A percentile compares a stretch with the other conserved stretches of the same genome.
Evolutionary conservation across 129 eudicot species (phyloP).

Genomic region (Chrysanthemum makinoi): DNA sequence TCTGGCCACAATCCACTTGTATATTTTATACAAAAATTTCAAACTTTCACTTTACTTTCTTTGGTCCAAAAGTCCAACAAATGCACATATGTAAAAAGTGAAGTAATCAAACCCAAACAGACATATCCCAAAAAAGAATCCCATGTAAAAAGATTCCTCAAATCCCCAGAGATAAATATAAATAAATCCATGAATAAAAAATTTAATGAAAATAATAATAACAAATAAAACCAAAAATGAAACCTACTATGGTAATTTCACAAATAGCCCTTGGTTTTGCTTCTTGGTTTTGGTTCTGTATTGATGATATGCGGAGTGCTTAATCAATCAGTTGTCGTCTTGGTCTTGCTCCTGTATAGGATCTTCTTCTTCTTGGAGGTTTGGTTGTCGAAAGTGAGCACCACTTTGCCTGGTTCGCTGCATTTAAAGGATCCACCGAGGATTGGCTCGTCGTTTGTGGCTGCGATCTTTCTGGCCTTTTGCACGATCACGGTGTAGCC

Average conservation of each 20-base stretch:
- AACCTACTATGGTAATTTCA: conserved; percentile 26
- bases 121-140: conserved; percentile 41
- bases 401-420: conserved; percentile 76
- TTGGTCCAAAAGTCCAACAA: conserved; percentile 40
- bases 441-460: conserved; percentile 53
- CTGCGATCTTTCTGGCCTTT: conserved; percentile 62
- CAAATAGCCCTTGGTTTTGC: conserved; percentile 13
- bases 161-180: conserved; percentile 38
- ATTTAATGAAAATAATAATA: conserved; percentile 27
- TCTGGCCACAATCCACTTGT: conserved; percentile 36
- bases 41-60: conserved; percentile 32
- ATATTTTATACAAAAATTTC: conserved; percentile 29
- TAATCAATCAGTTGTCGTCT: conserved; percentile 40
- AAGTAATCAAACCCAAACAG: conserved; percentile 40
- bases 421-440: conserved; percentile 57
- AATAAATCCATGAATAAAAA: conserved; percentile 41
- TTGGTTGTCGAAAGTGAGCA: conserved; percentile 82
- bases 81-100: conserved; percentile 31
- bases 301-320: conserved; percentile 8
- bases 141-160: conserved; percentile 43
- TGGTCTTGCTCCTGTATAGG: conserved; percentile 85
- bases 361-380: conserved; percentile 82
- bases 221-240: conserved; percentile 36
- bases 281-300: conserved; percentile 8
- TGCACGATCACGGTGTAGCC: conserved; percentile 71